Base-by-base conservation (phyloP, 257 asterid species). In the Solanum piurae region DNA sequence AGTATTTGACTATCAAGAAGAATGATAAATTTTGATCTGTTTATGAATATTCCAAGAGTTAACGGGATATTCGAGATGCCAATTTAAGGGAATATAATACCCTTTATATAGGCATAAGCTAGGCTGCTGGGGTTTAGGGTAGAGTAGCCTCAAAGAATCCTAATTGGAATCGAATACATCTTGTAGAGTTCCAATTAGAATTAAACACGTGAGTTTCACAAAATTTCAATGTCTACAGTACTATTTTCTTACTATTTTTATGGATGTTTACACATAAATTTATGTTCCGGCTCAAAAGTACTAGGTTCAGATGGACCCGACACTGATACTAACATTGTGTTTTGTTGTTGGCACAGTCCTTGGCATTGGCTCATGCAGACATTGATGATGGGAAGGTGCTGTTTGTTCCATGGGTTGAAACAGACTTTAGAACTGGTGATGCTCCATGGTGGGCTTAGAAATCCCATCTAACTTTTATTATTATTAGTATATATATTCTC, bases 391-490 rank as follows among this genome's bases (percentile, higher is more conserved):
- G 95, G 88, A 96, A 95, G 92, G 98, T 95, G 33, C 62, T 95
- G 66, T 95, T 95, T 38, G 97, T 96, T 73, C 99, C 99, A 42
- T 94, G 99, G 99, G 92, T 89, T 13, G 99, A 96, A 91, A 96
- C 98, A 14, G 99, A 96, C 89, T 96, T 96, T 90, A 94, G 99
- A 90, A 96, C 98, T 3, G 99, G 99, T 33, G 98, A 94, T 27
- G 83, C 88, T 58, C 99, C 98, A 87, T 96, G 99, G 99, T 95
- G 98, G 99, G 86, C 98, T 36, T 95, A 92, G 55, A 86, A 10
- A 18, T 34, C 72, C 69, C 82, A 31, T 49, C 62, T 23, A 29
- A 1, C 66, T 46, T 72, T 31, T 1, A 49, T 29, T 3, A 49
- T 20, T 44, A 18, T 10, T 69, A 49, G 12, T 74, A 74, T 74